Evolutionary conservation across 2,329 filamentous ascomycete species (phyloP).

Genomic region (Scortechinia acanthostroma): DNA sequence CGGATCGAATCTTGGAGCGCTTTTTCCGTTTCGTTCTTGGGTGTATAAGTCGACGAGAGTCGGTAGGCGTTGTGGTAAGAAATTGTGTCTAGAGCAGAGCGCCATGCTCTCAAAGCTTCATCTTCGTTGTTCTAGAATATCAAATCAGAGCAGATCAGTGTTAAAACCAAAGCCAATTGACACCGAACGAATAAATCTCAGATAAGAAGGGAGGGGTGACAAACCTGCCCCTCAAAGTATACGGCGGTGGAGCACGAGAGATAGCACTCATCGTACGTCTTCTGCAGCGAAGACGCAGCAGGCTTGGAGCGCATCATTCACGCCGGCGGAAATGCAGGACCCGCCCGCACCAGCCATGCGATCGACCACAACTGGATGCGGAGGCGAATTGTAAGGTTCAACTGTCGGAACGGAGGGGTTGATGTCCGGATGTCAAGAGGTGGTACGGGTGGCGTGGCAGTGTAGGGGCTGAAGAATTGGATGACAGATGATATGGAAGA

Average conservation of each 20-base stretch:
- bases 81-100: conserved; percentile 78
- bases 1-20: conserved; percentile 74
- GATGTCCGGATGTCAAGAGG: too few relatives aligned
- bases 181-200: conserved; percentile 6
- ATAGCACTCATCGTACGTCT: conserved; percentile 96
- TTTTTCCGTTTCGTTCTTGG: conserved; percentile 76
- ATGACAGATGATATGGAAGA: too few relatives aligned
- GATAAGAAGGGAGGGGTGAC: not conserved
- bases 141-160: conserved; percentile 5
- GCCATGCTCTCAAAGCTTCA: conserved; percentile 88
- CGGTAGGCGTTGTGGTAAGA: conserved; percentile 77
- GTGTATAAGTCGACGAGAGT: conserved; percentile 59
- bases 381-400: too few relatives aligned
- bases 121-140: conserved; percentile 71
- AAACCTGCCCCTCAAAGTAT: conserved; percentile 87
- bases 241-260: conserved; percentile 89
- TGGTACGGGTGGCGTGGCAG: too few relatives aligned
- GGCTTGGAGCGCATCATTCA: conserved; percentile 34
- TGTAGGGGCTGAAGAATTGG: too few relatives aligned
- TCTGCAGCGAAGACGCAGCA: conserved; percentile 69
- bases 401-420: too few relatives aligned
- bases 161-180: not conserved
- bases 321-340: conserved; percentile 7
- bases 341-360: conserved; percentile 14
- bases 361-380: too few relatives aligned